Evolutionary conservation across 805 yeast species (phyloP), one percentile per base, ranked within the genome.

Genomic region (Candida yuanshanica): DNA sequence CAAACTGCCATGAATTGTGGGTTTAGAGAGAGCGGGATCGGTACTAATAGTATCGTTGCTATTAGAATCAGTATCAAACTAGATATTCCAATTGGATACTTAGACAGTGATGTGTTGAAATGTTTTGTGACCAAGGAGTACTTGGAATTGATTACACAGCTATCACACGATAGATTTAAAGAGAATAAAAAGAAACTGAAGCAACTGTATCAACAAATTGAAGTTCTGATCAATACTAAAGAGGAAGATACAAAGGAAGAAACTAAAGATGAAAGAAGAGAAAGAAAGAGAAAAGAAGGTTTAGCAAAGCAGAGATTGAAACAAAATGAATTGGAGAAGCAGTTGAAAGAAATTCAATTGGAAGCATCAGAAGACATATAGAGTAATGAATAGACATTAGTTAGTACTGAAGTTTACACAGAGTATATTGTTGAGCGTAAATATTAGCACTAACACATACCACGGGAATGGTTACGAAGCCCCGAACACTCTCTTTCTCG

Each of bases 1-100:
- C 75, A 79, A 27, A 62, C 75, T 1, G 95, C 95, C 0, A 81
- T 87, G 86, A 72, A 74, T 2, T 82, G 93, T 62, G 96, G 96
- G 3, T 88, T 83, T 54, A 70, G 96, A 53, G 96, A 88, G 59
- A 74, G 86, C 23, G 96, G 96, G 1, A 85, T 88, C 35, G 95
- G 95, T 7, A 70, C 80, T 23, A 85, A 87, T 52, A 75, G 78
- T 50, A 68, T 82, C 11, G 95, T 88, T 7, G 96, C 89, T 0
- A 74, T 88, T 16, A 68, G 96, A 48, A 83, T 78, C 1, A 79
- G 87, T 5, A 79, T 88, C 43, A 76, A 77, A 46, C 59, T 88
- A 20, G 95, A 88, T 56, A 69, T 81, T 0, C 96, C 96, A 1
- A 74, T 87, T 24, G 96, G 90, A 0, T 75, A 63, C 50, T 58